Conservation (phyloP, 139 green algal species). For the Yamagishiella unicocca region DNA sequence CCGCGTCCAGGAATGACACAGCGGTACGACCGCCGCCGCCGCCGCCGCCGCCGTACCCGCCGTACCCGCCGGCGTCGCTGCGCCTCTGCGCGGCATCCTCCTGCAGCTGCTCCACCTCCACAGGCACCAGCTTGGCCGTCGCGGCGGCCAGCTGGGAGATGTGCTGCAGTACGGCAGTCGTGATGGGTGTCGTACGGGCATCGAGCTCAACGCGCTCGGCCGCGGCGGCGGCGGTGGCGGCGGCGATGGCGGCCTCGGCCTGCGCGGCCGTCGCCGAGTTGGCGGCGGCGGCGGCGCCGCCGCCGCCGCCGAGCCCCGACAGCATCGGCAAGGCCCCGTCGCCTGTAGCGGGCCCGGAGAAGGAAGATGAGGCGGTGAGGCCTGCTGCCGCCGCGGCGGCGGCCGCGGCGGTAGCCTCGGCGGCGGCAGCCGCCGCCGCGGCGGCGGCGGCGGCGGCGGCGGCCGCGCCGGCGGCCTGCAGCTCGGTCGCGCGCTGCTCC, state of each 20-base stretch:
- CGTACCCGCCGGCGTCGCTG: not conserved
- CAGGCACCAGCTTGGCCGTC: not conserved
- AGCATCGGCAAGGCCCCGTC: too few relatives aligned
- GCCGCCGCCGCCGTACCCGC: not conserved
- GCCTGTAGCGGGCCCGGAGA: too few relatives aligned
- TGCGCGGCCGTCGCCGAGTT: not conserved
- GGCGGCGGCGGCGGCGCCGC: too few relatives aligned
- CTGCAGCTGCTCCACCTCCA: constrained; percentile 3
- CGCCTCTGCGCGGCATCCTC: not conserved
- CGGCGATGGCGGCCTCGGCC: not conserved
- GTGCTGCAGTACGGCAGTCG: not conserved
- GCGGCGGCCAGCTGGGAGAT: constrained; percentile 2
- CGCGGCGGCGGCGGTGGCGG: not conserved
- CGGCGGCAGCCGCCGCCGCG: not conserved
- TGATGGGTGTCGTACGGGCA: constrained; percentile 11
- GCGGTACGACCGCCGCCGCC: not conserved
- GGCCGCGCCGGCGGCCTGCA: not conserved
- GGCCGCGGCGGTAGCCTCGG: not conserved
- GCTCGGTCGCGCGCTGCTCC: constrained; percentile 20
- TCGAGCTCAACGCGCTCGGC: not conserved
- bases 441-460: not conserved
- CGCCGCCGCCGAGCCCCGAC: too few relatives aligned
- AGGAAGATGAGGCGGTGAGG: not conserved
- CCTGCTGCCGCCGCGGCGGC: not conserved
- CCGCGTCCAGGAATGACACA: not conserved